Percentiles rank a stretch among this genome's conserved stretches.
These are phyloP conservation scores for Cephaloascus fragrans DNA, from an alignment of 805 yeast genomes.

Conservation along the genomic window DNA sequence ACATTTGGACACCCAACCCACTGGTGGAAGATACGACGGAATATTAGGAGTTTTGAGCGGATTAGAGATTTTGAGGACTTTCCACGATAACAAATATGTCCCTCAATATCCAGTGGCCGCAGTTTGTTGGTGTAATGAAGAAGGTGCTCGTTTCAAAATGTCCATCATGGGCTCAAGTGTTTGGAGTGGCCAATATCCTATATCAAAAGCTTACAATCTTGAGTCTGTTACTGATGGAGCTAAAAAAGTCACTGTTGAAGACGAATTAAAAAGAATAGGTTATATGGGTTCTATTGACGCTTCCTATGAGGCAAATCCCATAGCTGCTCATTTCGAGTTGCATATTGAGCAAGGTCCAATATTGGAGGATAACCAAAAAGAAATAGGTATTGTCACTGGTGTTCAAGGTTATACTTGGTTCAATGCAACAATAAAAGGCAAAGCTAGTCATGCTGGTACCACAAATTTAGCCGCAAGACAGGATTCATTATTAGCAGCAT, in stretches of 20 bases:
- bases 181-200: slow-evolving; percentile 45
- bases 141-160: slow-evolving; percentile 71
- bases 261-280: slow-evolving; percentile 53
- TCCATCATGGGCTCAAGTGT: slow-evolving; percentile 59
- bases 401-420: slow-evolving; percentile 63
- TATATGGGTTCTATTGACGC: slow-evolving; percentile 46
- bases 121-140: slow-evolving; percentile 69
- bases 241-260: slow-evolving; percentile 36
- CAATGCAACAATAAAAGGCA: slow-evolving; percentile 46
- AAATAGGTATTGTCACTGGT: slow-evolving; percentile 57
- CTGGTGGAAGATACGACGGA: slow-evolving; percentile 73
- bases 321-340: slow-evolving; percentile 63
- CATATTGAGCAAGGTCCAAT: slow-evolving; percentile 77
- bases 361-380: slow-evolving; percentile 42
- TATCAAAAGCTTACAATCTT: slow-evolving; percentile 40
- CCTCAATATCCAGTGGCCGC: slow-evolving; percentile 63
- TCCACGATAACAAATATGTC: slow-evolving; percentile 44
- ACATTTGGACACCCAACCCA: slow-evolving; percentile 70
- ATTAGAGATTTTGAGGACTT: slow-evolving; percentile 54
- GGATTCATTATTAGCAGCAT: slow-evolving; percentile 52
- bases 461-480: slow-evolving; percentile 54
- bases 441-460: slow-evolving; percentile 67
- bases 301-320: slow-evolving; percentile 37
- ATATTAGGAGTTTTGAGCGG: slow-evolving; percentile 61
- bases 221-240: slow-evolving; percentile 43